Evolutionary conservation across 495 filamentous ascomycete genomes (phyloP), one percentile per base, ranked within the genome.

Genomic region (Aspergillus homomorphus): DNA sequence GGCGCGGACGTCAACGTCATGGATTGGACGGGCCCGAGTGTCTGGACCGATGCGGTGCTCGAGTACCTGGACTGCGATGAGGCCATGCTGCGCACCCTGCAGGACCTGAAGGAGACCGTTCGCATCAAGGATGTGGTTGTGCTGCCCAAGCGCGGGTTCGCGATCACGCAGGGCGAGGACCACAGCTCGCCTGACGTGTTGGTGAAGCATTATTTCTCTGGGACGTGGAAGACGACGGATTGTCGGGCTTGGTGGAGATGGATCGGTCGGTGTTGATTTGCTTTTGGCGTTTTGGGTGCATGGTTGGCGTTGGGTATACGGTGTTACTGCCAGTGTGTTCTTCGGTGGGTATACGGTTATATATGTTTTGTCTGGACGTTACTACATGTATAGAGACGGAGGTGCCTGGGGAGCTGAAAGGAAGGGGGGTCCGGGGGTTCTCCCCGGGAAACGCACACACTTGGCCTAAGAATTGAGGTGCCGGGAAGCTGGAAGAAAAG

Each of bases 151-250:
- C 45, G 45, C 19, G 19, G 19, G 22, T 46, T 46, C 22, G 45
- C 45, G 22, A 23, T 46, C 18, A 20, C 22, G 9, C 45, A 21
- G 19, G 45, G 45, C 45, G 45, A 46, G 18, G 45, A 46, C 19
- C 45, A 46, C 3, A 3, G n/a, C 9, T 20, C 45, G 18, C 2
- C n/a, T 0, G 45, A 46, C 10, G 45, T 46, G 19, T 8, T 46
- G 45, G 45, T 46, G 18, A 46, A 46, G 18, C 45, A 46, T 46
- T 46, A 46, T 80, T 89, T 55, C 50, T 88, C 23, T 73, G 84
- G 45, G 45, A 46, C 19, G 19, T 46, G 45, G 45, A 46, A 46
- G 45, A 20, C 43, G 14, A 7, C 45, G 19, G 45, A 9, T n/a
- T 21, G 45, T 46, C 33, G 45, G 45, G 9, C 15, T 23, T 10